phyloP scores from a whole-genome alignment of 164 flowering plant species.

The Kalanchoe fedtschenkoi region DNA sequence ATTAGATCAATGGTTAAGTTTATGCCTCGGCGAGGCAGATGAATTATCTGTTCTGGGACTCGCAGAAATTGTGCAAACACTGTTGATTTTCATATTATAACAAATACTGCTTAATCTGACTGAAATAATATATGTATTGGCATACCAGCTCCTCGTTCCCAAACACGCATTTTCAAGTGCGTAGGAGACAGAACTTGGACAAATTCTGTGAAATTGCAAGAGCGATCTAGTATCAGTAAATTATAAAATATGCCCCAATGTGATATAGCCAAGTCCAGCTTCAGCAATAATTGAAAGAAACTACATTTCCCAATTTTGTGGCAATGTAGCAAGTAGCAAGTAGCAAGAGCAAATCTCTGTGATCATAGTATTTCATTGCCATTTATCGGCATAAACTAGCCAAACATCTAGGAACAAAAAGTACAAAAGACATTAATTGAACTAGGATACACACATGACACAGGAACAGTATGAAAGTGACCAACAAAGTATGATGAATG shows the following conservation, averaged over 20 bases:
- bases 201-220: constrained; percentile 56
- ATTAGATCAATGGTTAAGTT: neutral
- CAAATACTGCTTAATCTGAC: neutral
- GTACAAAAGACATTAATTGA: no score
- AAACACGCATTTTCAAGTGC: constrained; percentile 95
- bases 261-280: neutral
- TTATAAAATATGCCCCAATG: neutral
- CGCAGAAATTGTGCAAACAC: neutral
- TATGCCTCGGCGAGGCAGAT: neutral
- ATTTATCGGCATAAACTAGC: neutral
- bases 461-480: no score
- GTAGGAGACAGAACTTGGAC: constrained; percentile 76
- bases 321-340: neutral
- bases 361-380: neutral
- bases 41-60: neutral
- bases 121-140: neutral
- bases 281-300: neutral
- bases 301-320: neutral
- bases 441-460: no score
- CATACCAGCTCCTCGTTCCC: constrained; percentile 98
- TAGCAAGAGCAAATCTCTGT: neutral
- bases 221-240: neutral
- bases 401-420: no score
- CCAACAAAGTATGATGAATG: neutral
- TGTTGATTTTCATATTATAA: neutral